These are phyloP conservation scores for Fusarium sp. DNA, from an alignment of 2,329 filamentous ascomycete genomes.

Conservation along the genomic window DNA sequence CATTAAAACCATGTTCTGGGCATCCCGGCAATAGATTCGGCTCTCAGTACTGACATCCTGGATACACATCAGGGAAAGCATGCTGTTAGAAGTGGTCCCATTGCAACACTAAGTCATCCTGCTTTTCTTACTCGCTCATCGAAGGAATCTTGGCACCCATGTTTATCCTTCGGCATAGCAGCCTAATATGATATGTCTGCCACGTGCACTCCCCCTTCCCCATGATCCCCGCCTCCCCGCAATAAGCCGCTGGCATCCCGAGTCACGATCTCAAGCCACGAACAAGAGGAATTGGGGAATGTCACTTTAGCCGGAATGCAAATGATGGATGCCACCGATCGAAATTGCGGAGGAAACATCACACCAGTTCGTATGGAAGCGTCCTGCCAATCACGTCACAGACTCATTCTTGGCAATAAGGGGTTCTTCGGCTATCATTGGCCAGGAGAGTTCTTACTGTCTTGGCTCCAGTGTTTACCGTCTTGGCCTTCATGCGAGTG, in stretches of 20 bases:
- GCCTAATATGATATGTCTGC: neutral
- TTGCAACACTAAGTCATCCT: neutral
- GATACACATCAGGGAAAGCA: fast-evolving
- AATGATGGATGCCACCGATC: neutral
- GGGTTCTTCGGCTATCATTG: neutral
- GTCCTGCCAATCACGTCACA: neutral
- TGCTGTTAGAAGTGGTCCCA: neutral
- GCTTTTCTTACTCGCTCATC: neutral
- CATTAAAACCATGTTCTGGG: neutral
- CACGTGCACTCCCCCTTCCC: neutral
- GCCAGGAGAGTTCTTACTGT: neutral
- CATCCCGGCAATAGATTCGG: neutral
- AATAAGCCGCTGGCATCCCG: neutral
- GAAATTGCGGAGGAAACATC: neutral
- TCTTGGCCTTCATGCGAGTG: neutral
- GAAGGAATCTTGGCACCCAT: fast-evolving
- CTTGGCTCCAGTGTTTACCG: slow-evolving; percentile 4
- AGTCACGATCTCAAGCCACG: neutral
- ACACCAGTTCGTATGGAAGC: neutral
- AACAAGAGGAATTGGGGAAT: neutral
- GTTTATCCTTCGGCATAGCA: neutral
- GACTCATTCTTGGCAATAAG: neutral
- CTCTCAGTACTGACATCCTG: fast-evolving
- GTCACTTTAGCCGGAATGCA: neutral
- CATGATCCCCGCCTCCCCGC: neutral